Evolutionary conservation across 805 yeast genomes (phyloP).

Genomic region (Dipodascus geniculatus): DNA sequence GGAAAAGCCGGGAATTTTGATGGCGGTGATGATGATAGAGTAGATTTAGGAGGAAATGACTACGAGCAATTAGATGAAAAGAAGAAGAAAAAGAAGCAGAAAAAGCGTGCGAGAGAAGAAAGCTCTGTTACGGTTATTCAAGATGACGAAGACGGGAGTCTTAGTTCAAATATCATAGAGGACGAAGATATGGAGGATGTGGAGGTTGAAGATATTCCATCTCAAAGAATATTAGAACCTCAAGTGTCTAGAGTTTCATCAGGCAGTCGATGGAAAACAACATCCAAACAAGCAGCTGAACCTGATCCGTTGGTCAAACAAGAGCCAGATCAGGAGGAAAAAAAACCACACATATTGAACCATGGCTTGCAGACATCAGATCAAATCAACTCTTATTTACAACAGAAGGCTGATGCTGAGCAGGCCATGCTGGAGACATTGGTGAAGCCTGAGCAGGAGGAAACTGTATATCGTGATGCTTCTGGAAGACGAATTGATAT

Average conservation of each 20-base stretch:
- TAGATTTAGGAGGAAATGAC: not conserved
- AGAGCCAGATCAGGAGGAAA: not conserved
- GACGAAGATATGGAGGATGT: not conserved
- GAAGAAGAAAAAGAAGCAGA: not conserved
- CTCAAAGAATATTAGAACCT: not conserved
- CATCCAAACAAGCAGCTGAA: not conserved
- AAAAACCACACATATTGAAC: not conserved
- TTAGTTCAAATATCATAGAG: not conserved
- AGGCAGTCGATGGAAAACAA: not conserved
- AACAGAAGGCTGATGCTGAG: conserved; percentile 23
- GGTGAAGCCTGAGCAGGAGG: conserved; percentile 1
- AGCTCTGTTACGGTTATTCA: not conserved
- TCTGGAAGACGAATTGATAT: conserved; percentile 43
- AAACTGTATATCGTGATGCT: conserved; percentile 52
- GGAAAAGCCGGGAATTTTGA: not conserved
- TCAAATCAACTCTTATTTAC: conserved; percentile 29
- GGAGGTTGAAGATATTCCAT: not conserved
- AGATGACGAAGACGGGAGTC: not conserved
- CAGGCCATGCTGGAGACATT: conserved; percentile 30
- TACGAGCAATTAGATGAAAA: not conserved
- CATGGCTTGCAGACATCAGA: conserved; percentile 38
- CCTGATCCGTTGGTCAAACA: not conserved
- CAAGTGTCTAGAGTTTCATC: not conserved
- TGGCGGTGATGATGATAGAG: not conserved
- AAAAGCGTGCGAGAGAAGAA: not conserved